Conservation (phyloP, 1,139 yeast genomes). For the Candida glucosophila region DNA sequence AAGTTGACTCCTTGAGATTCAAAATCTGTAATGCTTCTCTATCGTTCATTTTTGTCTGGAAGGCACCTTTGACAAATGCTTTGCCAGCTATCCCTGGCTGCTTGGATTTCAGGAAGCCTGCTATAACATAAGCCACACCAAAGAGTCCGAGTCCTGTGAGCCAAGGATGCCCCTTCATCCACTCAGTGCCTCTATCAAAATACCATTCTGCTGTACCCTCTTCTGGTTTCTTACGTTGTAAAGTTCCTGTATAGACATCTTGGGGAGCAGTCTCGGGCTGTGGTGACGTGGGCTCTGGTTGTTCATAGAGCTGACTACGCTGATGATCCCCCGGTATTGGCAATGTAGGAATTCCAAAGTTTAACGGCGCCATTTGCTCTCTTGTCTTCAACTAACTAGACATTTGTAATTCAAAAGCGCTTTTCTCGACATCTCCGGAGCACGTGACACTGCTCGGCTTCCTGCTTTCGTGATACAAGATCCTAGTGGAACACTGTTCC, state of each 20-base stretch:
- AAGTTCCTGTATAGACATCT: constrained; percentile 30
- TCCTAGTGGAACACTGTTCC: too few relatives aligned
- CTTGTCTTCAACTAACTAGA: constrained; percentile 37
- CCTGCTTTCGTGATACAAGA: too few relatives aligned
- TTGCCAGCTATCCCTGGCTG: constrained; percentile 69
- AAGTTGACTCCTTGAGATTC: constrained; percentile 70
- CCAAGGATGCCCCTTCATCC: constrained; percentile 73
- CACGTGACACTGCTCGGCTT: too few relatives aligned
- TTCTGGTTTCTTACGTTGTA: constrained; percentile 33
- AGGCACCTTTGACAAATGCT: constrained; percentile 77
- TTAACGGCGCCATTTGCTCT: constrained; percentile 32
- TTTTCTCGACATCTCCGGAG: too few relatives aligned
- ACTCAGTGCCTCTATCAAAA: constrained; percentile 54
- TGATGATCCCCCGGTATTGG: constrained; percentile 50
- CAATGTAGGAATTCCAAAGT: constrained; percentile 48
- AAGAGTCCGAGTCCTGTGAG: constrained; percentile 65
- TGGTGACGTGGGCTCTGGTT: constrained; percentile 42
- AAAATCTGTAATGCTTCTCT: constrained; percentile 87
- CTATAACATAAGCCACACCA: constrained; percentile 53
- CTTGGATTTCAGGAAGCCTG: constrained; percentile 61
- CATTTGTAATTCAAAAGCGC: too few relatives aligned
- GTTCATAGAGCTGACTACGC: constrained; percentile 9
- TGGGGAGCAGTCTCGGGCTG: constrained; percentile 11
- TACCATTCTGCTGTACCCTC: constrained; percentile 55
- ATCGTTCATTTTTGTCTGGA: constrained; percentile 82